phyloP scores from a whole-genome alignment of 129 eudicot species.

The Glebionis coronaria region DNA sequence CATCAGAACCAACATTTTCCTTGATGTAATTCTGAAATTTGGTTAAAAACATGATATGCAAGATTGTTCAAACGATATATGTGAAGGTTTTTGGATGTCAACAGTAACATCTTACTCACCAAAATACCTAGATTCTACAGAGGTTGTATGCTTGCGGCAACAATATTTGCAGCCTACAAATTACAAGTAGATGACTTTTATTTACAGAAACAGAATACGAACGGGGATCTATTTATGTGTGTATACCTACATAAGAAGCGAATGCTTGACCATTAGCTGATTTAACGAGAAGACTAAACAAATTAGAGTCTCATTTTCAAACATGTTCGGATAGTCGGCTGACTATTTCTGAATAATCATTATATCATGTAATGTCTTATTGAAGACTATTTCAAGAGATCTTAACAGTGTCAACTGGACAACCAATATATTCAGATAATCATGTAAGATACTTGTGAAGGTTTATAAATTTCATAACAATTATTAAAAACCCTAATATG shows the following conservation, averaged over 20 bases:
- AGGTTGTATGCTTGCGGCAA: conserved; percentile 82
- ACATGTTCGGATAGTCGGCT: too few relatives aligned
- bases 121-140: conserved; percentile 56
- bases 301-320: too few relatives aligned
- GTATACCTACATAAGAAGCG: too few relatives aligned
- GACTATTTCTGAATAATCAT: too few relatives aligned
- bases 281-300: too few relatives aligned
- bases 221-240: too few relatives aligned
- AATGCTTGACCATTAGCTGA: too few relatives aligned
- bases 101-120: conserved; percentile 36
- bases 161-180: conserved; percentile 76
- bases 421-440: neutral
- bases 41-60: neutral
- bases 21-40: conserved; percentile 51
- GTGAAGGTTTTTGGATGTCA: neutral
- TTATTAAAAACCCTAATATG: too few relatives aligned
- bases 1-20: conserved; percentile 64
- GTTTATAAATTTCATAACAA: too few relatives aligned
- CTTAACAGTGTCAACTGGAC: neutral
- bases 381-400: too few relatives aligned
- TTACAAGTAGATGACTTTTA: conserved; percentile 7
- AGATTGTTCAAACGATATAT: neutral
- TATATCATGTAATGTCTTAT: too few relatives aligned
- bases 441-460: conserved; percentile 15
- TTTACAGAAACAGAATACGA: neutral